These are phyloP conservation scores for Neurospora sp. DNA, from an alignment of 495 filamentous ascomycete genomes.

Conservation along the genomic window DNA sequence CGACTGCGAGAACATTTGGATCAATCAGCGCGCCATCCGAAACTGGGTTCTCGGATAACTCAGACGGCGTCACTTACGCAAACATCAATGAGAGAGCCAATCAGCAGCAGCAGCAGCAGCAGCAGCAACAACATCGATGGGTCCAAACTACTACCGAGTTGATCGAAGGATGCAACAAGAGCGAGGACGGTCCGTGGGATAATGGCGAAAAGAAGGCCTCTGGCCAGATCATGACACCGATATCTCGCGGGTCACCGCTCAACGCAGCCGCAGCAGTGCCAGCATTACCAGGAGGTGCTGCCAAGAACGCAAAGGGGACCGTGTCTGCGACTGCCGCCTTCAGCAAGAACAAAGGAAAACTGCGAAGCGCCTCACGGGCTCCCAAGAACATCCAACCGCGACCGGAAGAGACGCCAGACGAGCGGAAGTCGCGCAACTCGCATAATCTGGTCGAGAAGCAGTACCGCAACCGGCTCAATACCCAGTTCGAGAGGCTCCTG, in stretches of 20 bases:
- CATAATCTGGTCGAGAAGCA: slow-evolving; percentile 41
- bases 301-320: neutral
- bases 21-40: neutral
- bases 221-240: neutral
- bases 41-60: neutral
- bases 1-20: neutral
- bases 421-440: slow-evolving; percentile 30
- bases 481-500: slow-evolving; percentile 35
- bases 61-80: neutral
- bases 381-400: slow-evolving; percentile 30
- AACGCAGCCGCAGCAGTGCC: neutral
- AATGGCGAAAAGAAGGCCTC: neutral
- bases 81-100: neutral
- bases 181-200: neutral
- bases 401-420: slow-evolving; percentile 23
- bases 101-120: neutral
- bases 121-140: neutral
- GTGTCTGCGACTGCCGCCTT: neutral
- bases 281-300: neutral
- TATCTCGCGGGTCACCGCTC: neutral
- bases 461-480: slow-evolving; percentile 38
- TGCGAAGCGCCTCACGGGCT: slow-evolving; percentile 31
- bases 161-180: neutral
- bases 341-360: slow-evolving; percentile 7
- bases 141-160: neutral